These are phyloP conservation scores for Agaricus bisporus DNA, from an alignment of 768 basidiomycete species.

Conservation along the genomic window DNA sequence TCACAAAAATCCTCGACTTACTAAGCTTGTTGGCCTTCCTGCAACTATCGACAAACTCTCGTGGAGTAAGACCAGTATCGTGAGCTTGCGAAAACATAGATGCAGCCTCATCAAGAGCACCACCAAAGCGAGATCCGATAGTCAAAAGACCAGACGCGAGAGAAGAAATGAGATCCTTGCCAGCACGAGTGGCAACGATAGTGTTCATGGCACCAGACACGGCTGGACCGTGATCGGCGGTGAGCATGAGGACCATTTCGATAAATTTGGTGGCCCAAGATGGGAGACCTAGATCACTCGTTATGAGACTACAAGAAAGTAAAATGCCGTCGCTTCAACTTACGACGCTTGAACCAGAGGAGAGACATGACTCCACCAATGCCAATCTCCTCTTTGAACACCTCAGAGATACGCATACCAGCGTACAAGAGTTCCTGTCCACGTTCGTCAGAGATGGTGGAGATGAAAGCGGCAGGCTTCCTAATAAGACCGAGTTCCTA, in stretches of 20 bases:
- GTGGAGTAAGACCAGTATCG: constrained; percentile 89
- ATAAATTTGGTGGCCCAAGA: constrained; percentile 97
- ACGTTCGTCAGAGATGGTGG: constrained; percentile 98
- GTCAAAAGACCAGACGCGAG: constrained; percentile 94
- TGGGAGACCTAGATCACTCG: constrained; percentile 47
- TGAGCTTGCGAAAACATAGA: constrained; percentile 91
- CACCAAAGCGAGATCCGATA: constrained; percentile 97
- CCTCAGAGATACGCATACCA: constrained; percentile 98
- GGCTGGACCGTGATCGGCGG: constrained; percentile 96
- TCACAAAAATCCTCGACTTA: constrained; percentile 28
- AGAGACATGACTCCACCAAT: constrained; percentile 94
- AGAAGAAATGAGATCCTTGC: constrained; percentile 97
- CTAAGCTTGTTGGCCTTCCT: constrained; percentile 93
- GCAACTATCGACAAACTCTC: constrained; percentile 94
- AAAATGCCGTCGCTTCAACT: constrained; percentile 17
- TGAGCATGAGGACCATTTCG: constrained; percentile 99
- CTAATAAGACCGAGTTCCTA: constrained; percentile 91
- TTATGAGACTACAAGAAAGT: background rate
- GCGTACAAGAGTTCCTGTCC: constrained; percentile 98
- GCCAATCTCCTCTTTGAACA: constrained; percentile 96
- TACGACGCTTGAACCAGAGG: constrained; percentile 95
- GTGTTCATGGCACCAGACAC: constrained; percentile 99
- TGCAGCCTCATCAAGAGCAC: constrained; percentile 97
- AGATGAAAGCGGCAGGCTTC: constrained; percentile 98
- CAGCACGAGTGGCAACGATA: constrained; percentile 98